Base-by-base conservation (phyloP, 2,329 filamentous ascomycete genomes). In the Fusarium palustre region DNA sequence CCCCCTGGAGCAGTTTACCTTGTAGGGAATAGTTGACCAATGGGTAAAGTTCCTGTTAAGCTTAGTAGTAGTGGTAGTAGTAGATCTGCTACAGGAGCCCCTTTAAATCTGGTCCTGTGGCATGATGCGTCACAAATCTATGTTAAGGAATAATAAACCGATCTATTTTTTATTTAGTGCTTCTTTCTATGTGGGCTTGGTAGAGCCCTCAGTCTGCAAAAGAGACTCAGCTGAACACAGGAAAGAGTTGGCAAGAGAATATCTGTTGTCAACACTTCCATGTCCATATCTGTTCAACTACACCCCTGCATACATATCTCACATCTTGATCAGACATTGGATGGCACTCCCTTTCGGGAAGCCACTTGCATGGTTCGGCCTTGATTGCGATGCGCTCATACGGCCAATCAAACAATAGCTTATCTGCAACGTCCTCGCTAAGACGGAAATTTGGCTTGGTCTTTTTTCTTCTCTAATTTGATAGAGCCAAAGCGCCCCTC, bases 401-500 rank as follows among this genome's bases (percentile, higher is more conserved):
- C 43, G 22, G 1, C 66, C 66, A 69, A 69, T 69, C 24, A 54
- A 22, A 47, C 22, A 46, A 36, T 42, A 43, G 55, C 33, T 38
- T 49, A 50, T 57, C 55, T 62, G 55, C 65, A 66, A 41, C 53
- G 39, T 61, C 43, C 48, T 48, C 53, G 60, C 60, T 52, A 28
- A 33, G 38, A 15, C 65, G 66, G 66, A 69, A 53, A 69, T 69
- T 65, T 66, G 60, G 24, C 65, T 69, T 68, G 64, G 59, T 54
- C 42, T 43, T 53, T 43, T 48, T 46, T 20, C 34, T 25, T 34
- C 28, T 20, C 42, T 25, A 61, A 61, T 60, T 55, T 66, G 49
- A 18, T 57, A 34, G 30, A 36, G 34, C 28, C 11, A 30, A 30
- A 30, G 28, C 28, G 25, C 53, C 53, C 34, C 59, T 63, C 58